phyloP scores from a whole-genome alignment of 352 stramenopile species.

The Globisporangium irregulare region DNA sequence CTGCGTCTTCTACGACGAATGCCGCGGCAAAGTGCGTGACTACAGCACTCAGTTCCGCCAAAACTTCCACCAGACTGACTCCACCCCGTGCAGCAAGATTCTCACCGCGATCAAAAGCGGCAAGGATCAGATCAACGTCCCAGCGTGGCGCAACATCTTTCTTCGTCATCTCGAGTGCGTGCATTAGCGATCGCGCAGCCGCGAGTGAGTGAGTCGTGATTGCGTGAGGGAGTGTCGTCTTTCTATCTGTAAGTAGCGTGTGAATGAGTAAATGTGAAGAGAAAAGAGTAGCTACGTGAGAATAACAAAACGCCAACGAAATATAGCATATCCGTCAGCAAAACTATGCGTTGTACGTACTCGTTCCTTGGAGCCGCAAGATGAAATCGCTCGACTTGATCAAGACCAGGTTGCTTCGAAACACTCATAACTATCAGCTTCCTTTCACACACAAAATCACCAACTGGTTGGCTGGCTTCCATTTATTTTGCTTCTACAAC shows the following conservation, averaged over 20 bases:
- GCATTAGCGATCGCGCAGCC: neutral
- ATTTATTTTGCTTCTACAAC: constrained; percentile 38
- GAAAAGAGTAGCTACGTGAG: neutral
- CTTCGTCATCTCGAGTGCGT: constrained; percentile 61
- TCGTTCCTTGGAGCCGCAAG: neutral
- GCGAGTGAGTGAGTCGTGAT: neutral
- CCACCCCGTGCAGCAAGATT: constrained; percentile 61
- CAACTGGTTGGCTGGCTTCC: neutral
- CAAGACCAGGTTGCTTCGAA: neutral
- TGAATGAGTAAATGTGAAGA: neutral
- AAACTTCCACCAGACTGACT: constrained; percentile 59
- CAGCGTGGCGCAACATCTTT: constrained; percentile 73
- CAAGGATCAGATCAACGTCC: constrained; percentile 57
- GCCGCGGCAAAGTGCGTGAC: constrained; percentile 62
- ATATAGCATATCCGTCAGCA: neutral
- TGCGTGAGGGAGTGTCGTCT: neutral
- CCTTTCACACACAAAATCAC: constrained; percentile 9
- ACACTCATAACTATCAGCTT: neutral
- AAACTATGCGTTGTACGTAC: neutral
- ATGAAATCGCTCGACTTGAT: neutral
- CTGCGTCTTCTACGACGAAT: constrained; percentile 86
- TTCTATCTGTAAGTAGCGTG: neutral
- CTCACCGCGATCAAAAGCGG: constrained; percentile 57
- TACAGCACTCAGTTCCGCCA: constrained; percentile 59
- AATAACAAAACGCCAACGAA: neutral